These are phyloP conservation scores for Pestalotiopsis sp. DNA, from an alignment of 2,329 filamentous ascomycete genomes.

Conservation along the genomic window DNA sequence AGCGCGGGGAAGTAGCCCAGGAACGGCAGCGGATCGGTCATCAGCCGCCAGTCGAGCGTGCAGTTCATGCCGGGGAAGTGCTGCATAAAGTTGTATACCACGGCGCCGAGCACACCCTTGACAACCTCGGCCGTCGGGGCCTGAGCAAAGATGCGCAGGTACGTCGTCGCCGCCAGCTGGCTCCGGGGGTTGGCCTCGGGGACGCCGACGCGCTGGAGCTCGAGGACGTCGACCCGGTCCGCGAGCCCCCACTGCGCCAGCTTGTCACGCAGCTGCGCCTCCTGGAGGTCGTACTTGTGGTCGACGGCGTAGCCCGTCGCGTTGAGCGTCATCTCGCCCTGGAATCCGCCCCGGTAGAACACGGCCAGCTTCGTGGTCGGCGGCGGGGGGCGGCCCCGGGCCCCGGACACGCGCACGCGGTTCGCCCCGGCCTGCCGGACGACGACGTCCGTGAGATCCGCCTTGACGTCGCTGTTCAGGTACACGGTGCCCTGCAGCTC, in stretches of 20 bases:
- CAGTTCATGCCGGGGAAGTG: slow-evolving; percentile 48
- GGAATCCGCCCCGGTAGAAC: slow-evolving; percentile 51
- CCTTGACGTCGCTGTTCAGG: slow-evolving; percentile 51
- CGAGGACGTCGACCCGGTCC: slow-evolving; percentile 50
- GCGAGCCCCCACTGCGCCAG: slow-evolving; percentile 38
- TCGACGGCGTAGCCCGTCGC: slow-evolving; percentile 49
- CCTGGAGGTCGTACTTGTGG: slow-evolving; percentile 52
- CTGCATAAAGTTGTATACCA: slow-evolving; percentile 41
- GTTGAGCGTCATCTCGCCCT: slow-evolving; percentile 47
- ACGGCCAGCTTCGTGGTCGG: slow-evolving; percentile 56
- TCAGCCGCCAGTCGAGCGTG: slow-evolving; percentile 43
- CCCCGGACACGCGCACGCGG: slow-evolving; percentile 43
- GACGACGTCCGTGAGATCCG: slow-evolving; percentile 37
- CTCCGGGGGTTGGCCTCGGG: slow-evolving; percentile 39
- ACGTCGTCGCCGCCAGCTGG: slow-evolving; percentile 46
- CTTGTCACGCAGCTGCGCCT: slow-evolving; percentile 47
- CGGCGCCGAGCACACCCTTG: slow-evolving; percentile 29
- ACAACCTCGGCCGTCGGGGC: slow-evolving; percentile 33
- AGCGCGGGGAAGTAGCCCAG: slow-evolving; percentile 45
- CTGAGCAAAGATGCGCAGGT: slow-evolving; percentile 47
- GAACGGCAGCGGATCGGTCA: slow-evolving; percentile 38
- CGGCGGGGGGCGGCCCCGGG: slow-evolving; percentile 46
- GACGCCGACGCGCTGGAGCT: slow-evolving; percentile 51
- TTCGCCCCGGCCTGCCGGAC: slow-evolving; percentile 38
- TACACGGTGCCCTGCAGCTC: slow-evolving; percentile 52